These are phyloP conservation scores for Vanderwaltozyma tropicalis DNA, from an alignment of 805 yeast genomes.

Conservation along the genomic window DNA sequence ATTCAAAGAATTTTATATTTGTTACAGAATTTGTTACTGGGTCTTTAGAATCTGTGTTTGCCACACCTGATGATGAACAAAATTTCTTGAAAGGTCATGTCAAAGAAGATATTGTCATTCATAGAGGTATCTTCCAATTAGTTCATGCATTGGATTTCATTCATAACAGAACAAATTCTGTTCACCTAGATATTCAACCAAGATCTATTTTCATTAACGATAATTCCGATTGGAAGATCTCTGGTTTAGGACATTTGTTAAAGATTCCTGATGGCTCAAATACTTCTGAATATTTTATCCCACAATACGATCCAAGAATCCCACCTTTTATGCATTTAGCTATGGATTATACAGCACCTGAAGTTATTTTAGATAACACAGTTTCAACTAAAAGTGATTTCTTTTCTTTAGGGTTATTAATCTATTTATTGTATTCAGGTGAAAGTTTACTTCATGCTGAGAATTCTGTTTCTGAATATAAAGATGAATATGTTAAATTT, in stretches of 20 bases:
- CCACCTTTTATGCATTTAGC: slow-evolving; percentile 64
- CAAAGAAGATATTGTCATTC: slow-evolving; percentile 61
- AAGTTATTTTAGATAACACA: slow-evolving; percentile 54
- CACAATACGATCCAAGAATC: slow-evolving; percentile 64
- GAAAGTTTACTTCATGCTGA: slow-evolving; percentile 39
- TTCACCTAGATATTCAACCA: slow-evolving; percentile 75
- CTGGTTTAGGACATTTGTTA: slow-evolving; percentile 53
- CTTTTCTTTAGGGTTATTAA: slow-evolving; percentile 73
- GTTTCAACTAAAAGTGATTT: slow-evolving; percentile 65
- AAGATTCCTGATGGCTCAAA: slow-evolving; percentile 41
- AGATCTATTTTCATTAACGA: slow-evolving; percentile 64
- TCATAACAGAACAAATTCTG: slow-evolving; percentile 62
- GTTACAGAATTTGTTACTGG: slow-evolving; percentile 73
- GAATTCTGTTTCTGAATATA: slow-evolving; percentile 50
- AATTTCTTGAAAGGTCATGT: slow-evolving; percentile 32
- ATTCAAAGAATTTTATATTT: slow-evolving; percentile 64
- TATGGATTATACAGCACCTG: slow-evolving; percentile 76
- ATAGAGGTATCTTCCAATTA: slow-evolving; percentile 73
- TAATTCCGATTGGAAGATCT: slow-evolving; percentile 88
- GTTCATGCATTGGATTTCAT: slow-evolving; percentile 72
- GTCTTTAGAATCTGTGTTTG: slow-evolving; percentile 37
- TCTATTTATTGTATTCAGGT: slow-evolving; percentile 58
- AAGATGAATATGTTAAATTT: slow-evolving; percentile 42
- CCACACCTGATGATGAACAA: slow-evolving; percentile 20
- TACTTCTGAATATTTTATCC: slow-evolving; percentile 50